These are phyloP conservation scores for Colletotrichum sp. DNA, from an alignment of 2,329 filamentous ascomycete species.

Conservation along the genomic window DNA sequence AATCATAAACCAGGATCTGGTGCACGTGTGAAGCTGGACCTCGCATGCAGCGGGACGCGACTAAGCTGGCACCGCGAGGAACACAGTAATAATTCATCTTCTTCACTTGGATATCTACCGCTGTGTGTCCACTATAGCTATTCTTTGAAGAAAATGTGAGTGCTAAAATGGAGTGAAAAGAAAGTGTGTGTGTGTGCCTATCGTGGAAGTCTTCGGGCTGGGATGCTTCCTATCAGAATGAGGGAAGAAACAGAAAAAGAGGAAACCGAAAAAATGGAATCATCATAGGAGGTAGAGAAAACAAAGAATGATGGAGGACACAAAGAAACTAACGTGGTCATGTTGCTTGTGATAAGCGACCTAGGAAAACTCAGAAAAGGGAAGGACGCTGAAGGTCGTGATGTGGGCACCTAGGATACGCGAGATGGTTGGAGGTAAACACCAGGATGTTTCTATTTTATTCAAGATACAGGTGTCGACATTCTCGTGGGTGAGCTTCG, in stretches of 20 bases:
- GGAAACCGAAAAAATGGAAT: accelerated
- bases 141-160: neutral
- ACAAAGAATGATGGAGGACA: accelerated
- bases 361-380: neutral
- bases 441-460: neutral
- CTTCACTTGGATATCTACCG: neutral
- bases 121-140: neutral
- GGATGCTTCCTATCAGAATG: neutral
- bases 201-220: neutral
- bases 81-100: neutral
- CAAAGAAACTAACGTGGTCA: neutral
- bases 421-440: neutral
- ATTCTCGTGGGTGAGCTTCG: neutral
- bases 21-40: too few species aligned
- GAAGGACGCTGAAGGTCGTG: neutral
- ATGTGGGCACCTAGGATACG: neutral
- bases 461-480: neutral
- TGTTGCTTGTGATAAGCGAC: neutral
- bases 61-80: neutral
- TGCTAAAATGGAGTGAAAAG: neutral
- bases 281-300: neutral
- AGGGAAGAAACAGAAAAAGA: neutral
- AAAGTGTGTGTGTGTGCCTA: neutral
- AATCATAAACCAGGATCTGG: too few species aligned
- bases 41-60: neutral